Percentiles rank a stretch among this genome's conserved stretches.
phyloP scores from a whole-genome alignment of 2,329 filamentous ascomycete species.

The Aspergillus persii region DNA sequence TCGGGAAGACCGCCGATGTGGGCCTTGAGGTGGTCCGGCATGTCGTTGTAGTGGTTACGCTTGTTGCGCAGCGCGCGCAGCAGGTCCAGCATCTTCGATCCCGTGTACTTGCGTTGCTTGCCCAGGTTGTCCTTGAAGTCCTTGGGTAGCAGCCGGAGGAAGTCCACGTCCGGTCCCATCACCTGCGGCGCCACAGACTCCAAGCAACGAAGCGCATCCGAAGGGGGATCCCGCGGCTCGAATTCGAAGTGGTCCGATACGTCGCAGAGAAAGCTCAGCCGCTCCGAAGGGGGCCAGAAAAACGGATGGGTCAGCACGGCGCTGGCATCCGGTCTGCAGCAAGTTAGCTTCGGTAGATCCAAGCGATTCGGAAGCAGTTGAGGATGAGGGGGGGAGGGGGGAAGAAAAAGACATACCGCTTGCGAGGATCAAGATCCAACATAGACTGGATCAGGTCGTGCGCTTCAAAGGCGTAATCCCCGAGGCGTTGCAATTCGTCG shows the following conservation, averaged over 20 bases:
- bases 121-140: conserved; percentile 86
- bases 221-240: conserved; percentile 80
- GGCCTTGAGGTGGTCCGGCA: conserved; percentile 74
- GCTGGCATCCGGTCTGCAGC: conserved; percentile 61
- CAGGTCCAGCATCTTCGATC: conserved; percentile 77
- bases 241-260: conserved; percentile 96
- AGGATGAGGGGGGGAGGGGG: background rate
- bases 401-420: conserved; percentile 42
- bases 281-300: conserved; percentile 90
- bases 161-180: conserved; percentile 64
- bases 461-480: conserved; percentile 82
- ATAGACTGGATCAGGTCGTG: conserved; percentile 83
- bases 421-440: conserved; percentile 64
- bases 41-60: conserved; percentile 96
- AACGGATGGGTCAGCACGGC: conserved; percentile 91
- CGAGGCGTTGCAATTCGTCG: conserved; percentile 68
- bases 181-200: conserved; percentile 49
- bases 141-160: conserved; percentile 70
- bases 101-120: conserved; percentile 93
- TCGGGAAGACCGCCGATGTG: conserved; percentile 73
- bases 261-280: conserved; percentile 89
- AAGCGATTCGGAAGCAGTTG: background rate
- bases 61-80: conserved; percentile 90
- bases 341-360: conserved; percentile 9
- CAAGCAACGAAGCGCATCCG: conserved; percentile 60